Conservation (phyloP, 106 monocot genomes). For the Chionographis japonica region DNA sequence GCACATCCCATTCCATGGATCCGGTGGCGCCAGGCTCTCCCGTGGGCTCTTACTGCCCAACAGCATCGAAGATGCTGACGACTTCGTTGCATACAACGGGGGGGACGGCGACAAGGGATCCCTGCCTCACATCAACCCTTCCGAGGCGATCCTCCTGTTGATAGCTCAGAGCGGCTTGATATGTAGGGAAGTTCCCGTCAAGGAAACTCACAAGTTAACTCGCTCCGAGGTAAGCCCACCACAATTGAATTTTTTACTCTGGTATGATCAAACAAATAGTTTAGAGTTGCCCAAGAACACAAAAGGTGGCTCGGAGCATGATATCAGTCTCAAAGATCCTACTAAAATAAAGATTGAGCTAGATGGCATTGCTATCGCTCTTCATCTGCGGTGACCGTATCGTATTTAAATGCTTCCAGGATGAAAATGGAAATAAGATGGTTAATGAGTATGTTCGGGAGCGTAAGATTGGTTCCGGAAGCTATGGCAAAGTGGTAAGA, state of each 20-base stretch:
- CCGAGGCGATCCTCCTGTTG: constrained; percentile 38
- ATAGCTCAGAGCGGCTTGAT: constrained; percentile 42
- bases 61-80: constrained; percentile 21
- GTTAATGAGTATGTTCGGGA: constrained; percentile 73
- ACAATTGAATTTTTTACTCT: not conserved
- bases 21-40: constrained; percentile 15
- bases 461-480: constrained; percentile 75
- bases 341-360: too few species aligned
- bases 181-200: constrained; percentile 74
- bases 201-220: constrained; percentile 52
- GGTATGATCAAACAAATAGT: not conserved
- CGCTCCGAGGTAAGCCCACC: constrained; percentile 34
- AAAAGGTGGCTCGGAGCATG: too few species aligned
- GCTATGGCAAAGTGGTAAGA: constrained; percentile 97
- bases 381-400: too few species aligned
- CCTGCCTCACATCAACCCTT: constrained; percentile 7
- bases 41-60: constrained; percentile 24
- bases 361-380: too few species aligned
- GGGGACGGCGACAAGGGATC: constrained; percentile 2
- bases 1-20: constrained; percentile 17
- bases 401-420: constrained; percentile 25
- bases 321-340: too few species aligned
- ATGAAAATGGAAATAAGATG: constrained; percentile 85
- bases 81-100: not conserved
- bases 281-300: too few species aligned